A percentile compares a stretch with the other conserved stretches of the same genome.
Evolutionary conservation across 257 asterid genomes (phyloP).

Genomic region (Gentiana straminea): DNA sequence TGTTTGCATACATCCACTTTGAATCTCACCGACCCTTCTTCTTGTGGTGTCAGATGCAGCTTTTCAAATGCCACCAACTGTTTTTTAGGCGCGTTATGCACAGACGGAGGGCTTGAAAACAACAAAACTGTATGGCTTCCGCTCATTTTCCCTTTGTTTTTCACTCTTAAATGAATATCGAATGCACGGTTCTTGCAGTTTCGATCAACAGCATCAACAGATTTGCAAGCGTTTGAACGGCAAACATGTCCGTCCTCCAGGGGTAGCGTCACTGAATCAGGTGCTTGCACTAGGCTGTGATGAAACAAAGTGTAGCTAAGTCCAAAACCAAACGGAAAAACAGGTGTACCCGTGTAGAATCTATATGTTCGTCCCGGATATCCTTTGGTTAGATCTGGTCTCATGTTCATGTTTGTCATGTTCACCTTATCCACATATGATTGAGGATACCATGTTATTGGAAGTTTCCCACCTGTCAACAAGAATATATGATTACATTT

Average conservation of each 20-base stretch:
- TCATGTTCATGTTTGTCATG: constrained; percentile 86
- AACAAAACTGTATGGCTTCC: constrained; percentile 52
- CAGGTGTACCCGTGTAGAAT: constrained; percentile 64
- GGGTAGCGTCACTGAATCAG: constrained; percentile 22
- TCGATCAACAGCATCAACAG: constrained; percentile 19
- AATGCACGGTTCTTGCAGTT: constrained; percentile 27
- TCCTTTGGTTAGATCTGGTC: constrained; percentile 52
- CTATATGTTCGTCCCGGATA: constrained; percentile 75
- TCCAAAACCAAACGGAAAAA: constrained; percentile 61
- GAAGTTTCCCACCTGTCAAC: constrained; percentile 57
- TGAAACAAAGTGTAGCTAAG: constrained; percentile 41
- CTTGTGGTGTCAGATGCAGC: constrained; percentile 21
- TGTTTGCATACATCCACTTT: constrained; percentile 40
- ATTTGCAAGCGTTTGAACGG: constrained; percentile 28
- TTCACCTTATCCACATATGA: constrained; percentile 19
- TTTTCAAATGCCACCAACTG: constrained; percentile 44
- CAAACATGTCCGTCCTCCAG: constrained; percentile 38
- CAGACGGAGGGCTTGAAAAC: constrained; percentile 47
- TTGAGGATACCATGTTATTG: constrained; percentile 93
- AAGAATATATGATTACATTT: neutral
- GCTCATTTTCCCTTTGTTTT: constrained; percentile 31
- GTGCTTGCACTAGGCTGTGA: constrained; percentile 38
- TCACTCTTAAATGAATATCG: constrained; percentile 32
- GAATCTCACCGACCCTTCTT: constrained; percentile 30
- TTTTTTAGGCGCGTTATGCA: constrained; percentile 51